These are phyloP conservation scores for Raphidocelis subcapitata DNA, from an alignment of 139 green algal genomes.

Conservation along the genomic window DNA sequence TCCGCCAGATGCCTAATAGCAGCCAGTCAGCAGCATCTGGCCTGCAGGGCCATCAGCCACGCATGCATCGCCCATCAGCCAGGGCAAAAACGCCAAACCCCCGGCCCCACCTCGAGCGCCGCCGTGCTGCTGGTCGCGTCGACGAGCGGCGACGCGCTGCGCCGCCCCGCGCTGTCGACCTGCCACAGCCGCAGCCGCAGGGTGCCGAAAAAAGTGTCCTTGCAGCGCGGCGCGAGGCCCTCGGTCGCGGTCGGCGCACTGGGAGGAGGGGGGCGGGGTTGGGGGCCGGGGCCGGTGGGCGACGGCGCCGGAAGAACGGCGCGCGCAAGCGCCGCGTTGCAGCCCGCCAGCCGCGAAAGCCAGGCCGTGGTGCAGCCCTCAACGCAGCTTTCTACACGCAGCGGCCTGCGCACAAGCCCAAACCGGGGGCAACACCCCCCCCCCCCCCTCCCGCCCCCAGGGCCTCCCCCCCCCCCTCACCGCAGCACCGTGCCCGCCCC, in stretches of 20 bases:
- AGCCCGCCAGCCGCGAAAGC: background rate
- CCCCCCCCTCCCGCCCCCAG: background rate
- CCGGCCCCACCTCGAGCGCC: slow-evolving; percentile 74
- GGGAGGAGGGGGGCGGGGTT: background rate
- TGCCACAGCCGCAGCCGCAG: slow-evolving; percentile 69
- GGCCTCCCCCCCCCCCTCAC: background rate
- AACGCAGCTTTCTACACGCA: background rate
- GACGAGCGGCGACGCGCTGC: slow-evolving; percentile 43
- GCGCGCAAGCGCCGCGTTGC: background rate
- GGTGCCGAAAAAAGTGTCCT: slow-evolving; percentile 89
- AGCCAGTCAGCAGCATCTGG: background rate
- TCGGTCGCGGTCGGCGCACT: slow-evolving; percentile 10
- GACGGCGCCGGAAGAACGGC: background rate
- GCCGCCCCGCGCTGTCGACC: slow-evolving; percentile 17
- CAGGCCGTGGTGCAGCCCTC: background rate
- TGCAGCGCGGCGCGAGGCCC: slow-evolving; percentile 18
- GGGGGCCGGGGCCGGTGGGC: background rate
- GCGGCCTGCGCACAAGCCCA: background rate
- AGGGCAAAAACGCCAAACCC: background rate
- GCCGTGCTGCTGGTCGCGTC: slow-evolving; percentile 63
- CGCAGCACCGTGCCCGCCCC: slow-evolving; percentile 57
- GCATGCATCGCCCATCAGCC: background rate
- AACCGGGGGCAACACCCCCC: background rate
- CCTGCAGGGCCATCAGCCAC: no score
- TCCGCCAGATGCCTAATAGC: background rate